Conservation (phyloP, 2,329 filamentous ascomycete species). For the Pseudonectria buxi region DNA sequence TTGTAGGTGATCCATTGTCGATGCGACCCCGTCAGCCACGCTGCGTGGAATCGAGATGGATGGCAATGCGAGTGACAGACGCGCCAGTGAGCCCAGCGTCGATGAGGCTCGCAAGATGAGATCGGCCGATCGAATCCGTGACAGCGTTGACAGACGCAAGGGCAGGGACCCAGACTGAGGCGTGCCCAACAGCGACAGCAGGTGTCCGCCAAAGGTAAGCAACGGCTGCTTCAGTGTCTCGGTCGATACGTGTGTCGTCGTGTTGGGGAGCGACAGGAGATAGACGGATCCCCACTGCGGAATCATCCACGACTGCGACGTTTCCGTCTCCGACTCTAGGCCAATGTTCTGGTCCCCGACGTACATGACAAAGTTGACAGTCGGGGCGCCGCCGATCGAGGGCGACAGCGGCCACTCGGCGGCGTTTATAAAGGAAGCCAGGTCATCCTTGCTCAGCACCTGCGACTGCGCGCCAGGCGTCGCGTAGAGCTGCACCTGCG, state of each 20-base stretch:
- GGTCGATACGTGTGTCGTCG: constrained; percentile 48
- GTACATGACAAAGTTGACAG: constrained; percentile 92
- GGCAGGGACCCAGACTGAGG: constrained; percentile 78
- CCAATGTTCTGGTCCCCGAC: constrained; percentile 71
- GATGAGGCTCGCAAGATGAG: constrained; percentile 85
- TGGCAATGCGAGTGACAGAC: constrained; percentile 73
- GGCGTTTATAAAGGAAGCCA: constrained; percentile 93
- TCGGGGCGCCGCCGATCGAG: constrained; percentile 87
- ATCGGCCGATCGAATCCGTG: constrained; percentile 77
- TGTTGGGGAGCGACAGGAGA: constrained; percentile 43
- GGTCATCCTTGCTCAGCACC: constrained; percentile 72
- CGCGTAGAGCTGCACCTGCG: constrained; percentile 94
- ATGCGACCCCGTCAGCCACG: constrained; percentile 78
- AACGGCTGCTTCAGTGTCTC: constrained; percentile 71
- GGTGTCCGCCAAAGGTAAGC: constrained; percentile 83
- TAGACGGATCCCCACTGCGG: constrained; percentile 86
- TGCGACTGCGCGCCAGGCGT: constrained; percentile 54
- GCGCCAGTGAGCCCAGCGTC: constrained; percentile 85
- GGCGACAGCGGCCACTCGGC: constrained; percentile 96
- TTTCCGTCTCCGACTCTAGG: constrained; percentile 36
- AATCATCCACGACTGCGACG: constrained; percentile 72
- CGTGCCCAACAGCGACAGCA: constrained; percentile 80
- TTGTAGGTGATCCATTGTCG: constrained; percentile 70
- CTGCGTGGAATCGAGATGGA: constrained; percentile 86
- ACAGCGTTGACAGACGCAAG: constrained; percentile 75